Evolutionary conservation across 169 alveolate genomes (phyloP).

Genomic region (Plasmodium knowlesi): DNA sequence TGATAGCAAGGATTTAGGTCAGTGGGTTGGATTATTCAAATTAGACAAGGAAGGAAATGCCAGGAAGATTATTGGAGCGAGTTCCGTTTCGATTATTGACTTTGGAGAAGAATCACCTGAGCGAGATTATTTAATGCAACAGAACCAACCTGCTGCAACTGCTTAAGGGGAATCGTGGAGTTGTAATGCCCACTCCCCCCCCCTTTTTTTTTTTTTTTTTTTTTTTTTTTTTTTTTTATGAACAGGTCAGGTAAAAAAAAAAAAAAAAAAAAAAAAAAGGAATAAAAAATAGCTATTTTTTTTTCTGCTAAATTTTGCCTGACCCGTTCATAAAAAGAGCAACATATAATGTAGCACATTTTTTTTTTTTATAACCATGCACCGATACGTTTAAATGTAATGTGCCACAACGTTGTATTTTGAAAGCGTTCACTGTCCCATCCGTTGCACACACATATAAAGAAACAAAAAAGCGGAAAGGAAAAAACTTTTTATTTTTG

Average conservation of each 20-base stretch:
- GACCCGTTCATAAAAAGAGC: too few relatives aligned
- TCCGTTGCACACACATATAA: background rate
- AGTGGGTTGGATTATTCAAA: constrained; percentile 98
- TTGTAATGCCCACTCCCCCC: background rate
- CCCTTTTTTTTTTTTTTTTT: background rate
- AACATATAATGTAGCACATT: background rate
- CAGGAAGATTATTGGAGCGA: constrained; percentile 96
- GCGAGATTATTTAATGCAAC: constrained; percentile 90
- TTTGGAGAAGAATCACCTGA: constrained; percentile 96
- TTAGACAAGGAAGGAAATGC: constrained; percentile 95
- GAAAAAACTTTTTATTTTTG: background rate
- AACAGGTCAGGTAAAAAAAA: too few relatives aligned
- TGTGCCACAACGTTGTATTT: background rate
- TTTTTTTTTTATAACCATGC: background rate
- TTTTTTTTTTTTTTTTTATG: too few relatives aligned
- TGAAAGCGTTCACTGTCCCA: too few relatives aligned
- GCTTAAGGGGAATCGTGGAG: background rate
- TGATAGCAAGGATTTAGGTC: constrained; percentile 95
- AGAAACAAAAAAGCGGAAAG: background rate
- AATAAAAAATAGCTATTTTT: too few relatives aligned
- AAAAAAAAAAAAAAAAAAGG: too few relatives aligned
- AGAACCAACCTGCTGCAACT: constrained; percentile 75
- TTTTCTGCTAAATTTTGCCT: too few relatives aligned
- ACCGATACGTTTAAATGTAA: background rate
- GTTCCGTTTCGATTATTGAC: constrained; percentile 95